phyloP scores from a whole-genome alignment of 192 early-diverging fungal species.

The Umbelopsis ramanniana region DNA sequence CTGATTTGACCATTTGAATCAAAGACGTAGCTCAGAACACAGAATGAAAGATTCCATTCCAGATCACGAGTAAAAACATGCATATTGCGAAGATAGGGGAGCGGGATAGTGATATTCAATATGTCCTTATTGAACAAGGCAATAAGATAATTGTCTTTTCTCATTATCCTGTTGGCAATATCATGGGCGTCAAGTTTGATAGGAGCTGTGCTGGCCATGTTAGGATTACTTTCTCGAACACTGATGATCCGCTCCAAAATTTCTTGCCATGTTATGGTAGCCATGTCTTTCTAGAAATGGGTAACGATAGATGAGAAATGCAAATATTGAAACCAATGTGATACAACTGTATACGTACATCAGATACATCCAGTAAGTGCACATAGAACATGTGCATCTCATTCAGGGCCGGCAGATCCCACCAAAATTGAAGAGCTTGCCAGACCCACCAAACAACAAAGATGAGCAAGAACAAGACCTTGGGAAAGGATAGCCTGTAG shows the following conservation, averaged over 20 bases:
- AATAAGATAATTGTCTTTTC: conserved; percentile 96
- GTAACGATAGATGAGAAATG: conserved; percentile 23
- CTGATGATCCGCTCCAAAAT: conserved; percentile 76
- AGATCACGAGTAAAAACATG: conserved; percentile 84
- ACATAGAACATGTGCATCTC: conserved; percentile 88
- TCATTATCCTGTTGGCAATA: conserved; percentile 94
- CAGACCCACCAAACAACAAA: conserved; percentile 79
- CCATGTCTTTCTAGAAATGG: conserved; percentile 71
- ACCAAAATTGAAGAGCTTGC: conserved; percentile 66
- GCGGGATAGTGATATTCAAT: conserved; percentile 77
- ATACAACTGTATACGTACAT: conserved; percentile 52
- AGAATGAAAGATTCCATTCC: conserved; percentile 92
- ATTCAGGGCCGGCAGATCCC: conserved; percentile 72
- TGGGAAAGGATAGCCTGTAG: conserved; percentile 59
- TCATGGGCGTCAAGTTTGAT: conserved; percentile 68
- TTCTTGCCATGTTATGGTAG: conserved; percentile 86
- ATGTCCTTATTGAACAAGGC: conserved; percentile 94
- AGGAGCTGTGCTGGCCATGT: conserved; percentile 48
- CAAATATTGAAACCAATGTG: not conserved
- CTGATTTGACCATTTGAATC: conserved; percentile 84
- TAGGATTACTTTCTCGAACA: conserved; percentile 72
- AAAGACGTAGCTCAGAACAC: conserved; percentile 86
- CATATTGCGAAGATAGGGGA: conserved; percentile 55
- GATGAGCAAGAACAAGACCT: conserved; percentile 60
- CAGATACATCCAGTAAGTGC: conserved; percentile 76